phyloP scores from a whole-genome alignment of 306 rosid genomes.

The Carpinus fangiana region DNA sequence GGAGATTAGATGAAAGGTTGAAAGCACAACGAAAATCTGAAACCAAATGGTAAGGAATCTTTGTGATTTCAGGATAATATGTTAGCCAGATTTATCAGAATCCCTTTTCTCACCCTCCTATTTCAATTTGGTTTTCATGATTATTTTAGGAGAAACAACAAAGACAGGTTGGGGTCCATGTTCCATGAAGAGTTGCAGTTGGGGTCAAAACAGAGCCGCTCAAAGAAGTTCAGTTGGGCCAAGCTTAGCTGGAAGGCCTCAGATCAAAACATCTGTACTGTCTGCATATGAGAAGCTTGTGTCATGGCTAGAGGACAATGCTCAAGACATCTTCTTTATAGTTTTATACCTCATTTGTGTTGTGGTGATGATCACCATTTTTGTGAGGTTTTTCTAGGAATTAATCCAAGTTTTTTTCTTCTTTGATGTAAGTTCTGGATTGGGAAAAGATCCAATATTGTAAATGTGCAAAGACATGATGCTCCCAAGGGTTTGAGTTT shows the following conservation, averaged over 20 bases:
- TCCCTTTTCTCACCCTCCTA: background rate
- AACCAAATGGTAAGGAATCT: conserved; percentile 32
- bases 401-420: background rate
- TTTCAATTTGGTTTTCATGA: background rate
- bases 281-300: conserved; percentile 63
- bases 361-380: background rate
- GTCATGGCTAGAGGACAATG: conserved; percentile 46
- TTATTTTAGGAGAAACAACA: background rate
- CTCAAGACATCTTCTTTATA: background rate
- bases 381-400: background rate
- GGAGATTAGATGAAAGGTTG: conserved; percentile 69
- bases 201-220: conserved; percentile 38
- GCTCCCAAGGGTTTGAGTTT: background rate
- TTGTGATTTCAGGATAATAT: background rate
- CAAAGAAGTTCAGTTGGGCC: conserved; percentile 59
- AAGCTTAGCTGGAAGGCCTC: conserved; percentile 61
- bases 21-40: conserved; percentile 45
- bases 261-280: conserved; percentile 69
- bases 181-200: conserved; percentile 23
- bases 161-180: conserved; percentile 5
- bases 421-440: background rate
- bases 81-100: background rate
- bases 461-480: background rate
- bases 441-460: background rate
- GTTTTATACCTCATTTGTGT: background rate